Percentiles rank a stretch among this genome's conserved stretches.
Evolutionary conservation across 352 stramenopile species (phyloP).

Genomic region (Phytophthora macrochlamydospora): DNA sequence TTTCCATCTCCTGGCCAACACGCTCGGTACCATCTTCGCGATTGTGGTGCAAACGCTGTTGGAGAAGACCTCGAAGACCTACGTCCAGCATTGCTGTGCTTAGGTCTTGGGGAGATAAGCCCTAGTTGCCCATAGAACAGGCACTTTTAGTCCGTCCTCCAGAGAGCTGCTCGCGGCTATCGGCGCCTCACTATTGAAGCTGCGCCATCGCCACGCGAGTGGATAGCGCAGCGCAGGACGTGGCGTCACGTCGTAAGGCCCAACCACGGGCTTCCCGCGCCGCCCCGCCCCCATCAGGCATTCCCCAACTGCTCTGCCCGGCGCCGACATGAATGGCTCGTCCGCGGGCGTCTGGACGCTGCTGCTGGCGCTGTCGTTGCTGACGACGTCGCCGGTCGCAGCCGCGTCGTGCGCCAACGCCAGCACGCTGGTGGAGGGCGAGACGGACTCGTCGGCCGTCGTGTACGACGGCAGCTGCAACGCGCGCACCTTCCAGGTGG

Average conservation of each 20-base stretch:
- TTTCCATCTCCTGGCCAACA: background rate
- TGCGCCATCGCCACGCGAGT: constrained; percentile 14
- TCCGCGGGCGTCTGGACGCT: constrained; percentile 8
- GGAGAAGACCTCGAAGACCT: background rate
- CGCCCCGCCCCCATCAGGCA: constrained; percentile 1
- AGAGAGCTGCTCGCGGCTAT: background rate
- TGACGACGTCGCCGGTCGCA: constrained; percentile 11
- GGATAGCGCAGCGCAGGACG: constrained; percentile 12
- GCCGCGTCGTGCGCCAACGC: constrained; percentile 34
- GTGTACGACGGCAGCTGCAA: constrained; percentile 59
- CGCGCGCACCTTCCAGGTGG: constrained; percentile 47
- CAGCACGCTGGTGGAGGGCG: constrained; percentile 49
- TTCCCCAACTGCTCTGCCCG: constrained; percentile 16
- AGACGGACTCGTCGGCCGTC: constrained; percentile 43
- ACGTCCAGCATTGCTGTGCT: background rate
- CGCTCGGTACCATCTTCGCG: background rate
- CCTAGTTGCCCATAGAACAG: no score
- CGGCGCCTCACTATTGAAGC: constrained; percentile 17
- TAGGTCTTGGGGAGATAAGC: background rate
- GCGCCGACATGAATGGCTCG: constrained; percentile 31
- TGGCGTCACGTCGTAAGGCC: constrained; percentile 28
- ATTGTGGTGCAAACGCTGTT: background rate
- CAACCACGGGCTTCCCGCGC: background rate
- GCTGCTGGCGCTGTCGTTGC: constrained; percentile 11
- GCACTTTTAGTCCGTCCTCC: background rate